Evolutionary conservation across 257 asterid species (phyloP).

Genomic region (Jacaranda mimosifolia): DNA sequence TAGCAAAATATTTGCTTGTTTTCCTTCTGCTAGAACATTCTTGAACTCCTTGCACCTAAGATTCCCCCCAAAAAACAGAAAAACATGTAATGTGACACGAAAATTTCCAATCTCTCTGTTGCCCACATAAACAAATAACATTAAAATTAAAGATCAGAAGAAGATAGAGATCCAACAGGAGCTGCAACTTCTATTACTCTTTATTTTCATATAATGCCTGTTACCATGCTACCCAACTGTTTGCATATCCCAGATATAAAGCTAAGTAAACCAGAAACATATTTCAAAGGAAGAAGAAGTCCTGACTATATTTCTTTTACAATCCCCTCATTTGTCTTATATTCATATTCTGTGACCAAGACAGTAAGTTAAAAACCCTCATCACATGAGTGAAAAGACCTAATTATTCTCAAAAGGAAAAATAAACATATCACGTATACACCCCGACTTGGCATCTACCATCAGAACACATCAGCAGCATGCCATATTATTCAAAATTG

Average conservation of each 20-base stretch:
- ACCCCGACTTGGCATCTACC: not conserved
- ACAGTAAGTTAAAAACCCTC: not conserved
- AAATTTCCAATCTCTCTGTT: slow-evolving; percentile 7
- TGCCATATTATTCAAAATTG: not conserved
- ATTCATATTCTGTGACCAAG: not conserved
- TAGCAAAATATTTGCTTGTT: slow-evolving; percentile 90
- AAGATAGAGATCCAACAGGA: not conserved
- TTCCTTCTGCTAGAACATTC: slow-evolving; percentile 81
- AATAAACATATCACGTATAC: not conserved
- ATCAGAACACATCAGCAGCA: not conserved
- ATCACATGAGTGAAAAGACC: not conserved
- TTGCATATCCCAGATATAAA: not conserved
- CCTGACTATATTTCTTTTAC: not conserved
- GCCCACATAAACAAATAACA: slow-evolving; percentile 21
- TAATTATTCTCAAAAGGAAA: not conserved
- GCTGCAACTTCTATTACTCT: slow-evolving; percentile 20
- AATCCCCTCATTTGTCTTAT: slow-evolving; percentile 6
- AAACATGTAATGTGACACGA: slow-evolving; percentile 1
- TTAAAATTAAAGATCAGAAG: not conserved
- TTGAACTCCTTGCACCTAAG: slow-evolving; percentile 65
- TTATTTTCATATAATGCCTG: slow-evolving; percentile 1
- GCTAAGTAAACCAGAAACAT: slow-evolving; percentile 2
- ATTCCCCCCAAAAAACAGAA: slow-evolving; percentile 16
- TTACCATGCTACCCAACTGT: slow-evolving; percentile 9
- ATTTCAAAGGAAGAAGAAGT: not conserved